Percentiles rank a stretch among this genome's conserved stretches.
Evolutionary conservation across 805 yeast genomes (phyloP).

Genomic region (Lipomyces orientalis): DNA sequence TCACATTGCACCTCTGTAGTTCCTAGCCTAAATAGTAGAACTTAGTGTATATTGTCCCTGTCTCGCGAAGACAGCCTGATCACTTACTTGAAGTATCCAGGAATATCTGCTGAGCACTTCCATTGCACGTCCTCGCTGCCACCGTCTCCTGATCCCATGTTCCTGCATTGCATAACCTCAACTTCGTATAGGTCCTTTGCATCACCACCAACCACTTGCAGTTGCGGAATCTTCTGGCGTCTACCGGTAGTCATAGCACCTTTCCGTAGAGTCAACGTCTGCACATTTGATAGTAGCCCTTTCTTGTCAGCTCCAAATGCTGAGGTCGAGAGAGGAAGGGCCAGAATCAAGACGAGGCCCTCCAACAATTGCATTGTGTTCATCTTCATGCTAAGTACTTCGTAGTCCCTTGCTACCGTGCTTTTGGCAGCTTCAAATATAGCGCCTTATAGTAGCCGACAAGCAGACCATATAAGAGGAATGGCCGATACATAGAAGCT

Average conservation of each 20-base stretch:
- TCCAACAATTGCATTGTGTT: not conserved
- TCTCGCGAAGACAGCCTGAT: not conserved
- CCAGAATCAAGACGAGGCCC: not conserved
- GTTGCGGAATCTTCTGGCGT: constrained; percentile 22
- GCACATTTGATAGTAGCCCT: constrained; percentile 24
- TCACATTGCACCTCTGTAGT: constrained; percentile 34
- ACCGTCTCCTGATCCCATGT: constrained; percentile 35
- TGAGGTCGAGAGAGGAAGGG: not conserved
- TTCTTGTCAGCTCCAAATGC: not conserved
- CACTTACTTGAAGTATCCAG: constrained; percentile 31
- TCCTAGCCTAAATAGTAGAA: constrained; percentile 20
- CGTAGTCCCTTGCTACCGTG: not conserved
- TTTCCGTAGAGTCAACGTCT: constrained; percentile 21
- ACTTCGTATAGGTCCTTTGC: constrained; percentile 30
- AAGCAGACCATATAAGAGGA: not conserved
- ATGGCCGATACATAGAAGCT: not conserved
- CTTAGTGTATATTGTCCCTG: not conserved
- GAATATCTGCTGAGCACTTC: constrained; percentile 35
- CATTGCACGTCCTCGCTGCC: constrained; percentile 36
- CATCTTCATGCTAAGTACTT: not conserved
- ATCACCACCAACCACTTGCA: constrained; percentile 30
- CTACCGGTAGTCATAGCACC: constrained; percentile 21
- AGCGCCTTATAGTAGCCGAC: not conserved
- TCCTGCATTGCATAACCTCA: constrained; percentile 31
- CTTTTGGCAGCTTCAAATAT: not conserved